Evolutionary conservation across 2,329 filamentous ascomycete genomes (phyloP), one percentile per base, ranked within the genome.

Genomic region (Colletotrichum melonis): DNA sequence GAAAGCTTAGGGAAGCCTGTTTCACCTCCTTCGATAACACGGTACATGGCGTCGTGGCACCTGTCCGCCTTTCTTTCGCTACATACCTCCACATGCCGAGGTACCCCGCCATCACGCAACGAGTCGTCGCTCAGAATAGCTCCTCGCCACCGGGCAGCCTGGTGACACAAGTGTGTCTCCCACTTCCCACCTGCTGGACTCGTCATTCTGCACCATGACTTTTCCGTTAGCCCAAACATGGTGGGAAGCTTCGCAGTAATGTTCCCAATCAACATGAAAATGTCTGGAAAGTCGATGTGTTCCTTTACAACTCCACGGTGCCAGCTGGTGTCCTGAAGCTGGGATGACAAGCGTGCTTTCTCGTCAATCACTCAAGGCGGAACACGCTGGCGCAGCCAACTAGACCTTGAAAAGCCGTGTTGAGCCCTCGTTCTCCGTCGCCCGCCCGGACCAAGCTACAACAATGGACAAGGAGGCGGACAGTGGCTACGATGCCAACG

Each of bases 1-100:
- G 19, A 38, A 73, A 73, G 70, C 70, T 65, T 57, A 62, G 11
- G 55, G 38, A 56, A 64, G 35, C 71, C 62, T 52, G 71, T 73
- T 71, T 66, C 67, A 71, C 67, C 38, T 60, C 35, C 22, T 32
- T 24, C 54, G 59, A 57, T 70, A 62, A 56, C 32, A 35, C 14
- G 49, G n/a, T 60, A 65, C 67, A 42, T 70, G 35, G 58, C 60
- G 19, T 42, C 46, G 67, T 49, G 67, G 28, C 59, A 38, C 16
- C 16, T 28, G 42, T 38, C 11, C 12, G 63, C 16, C 64, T 54
- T 38, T 63, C n/a, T 28, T 24, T 14, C 22, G 42, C 46, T 60
- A 49, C 46, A n/a, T 8, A 22, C 35, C 64, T 68, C 57, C 69
- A 67, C 69, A 35, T 63, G 30, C 63, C 52, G 64, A 68, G 52